Evolutionary conservation across 345 rosid genomes (phyloP), one percentile per base, ranked within the genome.

Genomic region (Zanthoxylum bungeanum): DNA sequence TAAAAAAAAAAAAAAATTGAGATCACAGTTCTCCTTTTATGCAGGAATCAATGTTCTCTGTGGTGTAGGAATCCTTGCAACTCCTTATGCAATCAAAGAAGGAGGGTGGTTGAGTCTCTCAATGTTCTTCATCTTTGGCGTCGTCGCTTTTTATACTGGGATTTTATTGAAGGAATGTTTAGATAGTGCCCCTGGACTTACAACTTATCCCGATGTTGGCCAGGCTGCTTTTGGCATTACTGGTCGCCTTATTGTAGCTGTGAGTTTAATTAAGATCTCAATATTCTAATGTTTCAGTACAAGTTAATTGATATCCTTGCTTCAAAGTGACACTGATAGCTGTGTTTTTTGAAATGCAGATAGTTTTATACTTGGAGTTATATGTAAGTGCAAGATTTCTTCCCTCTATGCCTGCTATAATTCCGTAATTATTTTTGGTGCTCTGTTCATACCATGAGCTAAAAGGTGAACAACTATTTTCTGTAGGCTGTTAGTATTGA

Each of bases 131-230:
- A 57, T 86, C 50, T 86, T 87, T 6, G 90, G 87, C 55, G 19
- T 79, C 66, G 72, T 89, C 52, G 77, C 86, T 55, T 89, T 87
- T 70, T 86, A 90, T 71, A 87, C 97, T 2, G 97, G 92, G 44
- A 76, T 82, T 64, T 77, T 91, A 77, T 57, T 94, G 73, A 85
- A 87, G 72, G 73, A 84, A 70, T 94, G 97, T 77, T 73, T 90
- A 69, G 97, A 94, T 64, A 85, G 87, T 79, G 75, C 90, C 71
- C 90, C 95, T 1, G 86, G 86, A n/a, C 79, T 90, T 72, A 79
- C 79, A 17, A 92, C 97, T 73, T 92, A 87, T 75, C 97, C 97
- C 1, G 97, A 94, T 56, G 83, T 92, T 1, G 98, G 95, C 14
- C 92, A 94, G 80, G 97, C 97, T 36, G 97, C 97, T 70, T 92